Conservation (phyloP, 2,329 filamentous ascomycete genomes). For the Fusarium nanum region DNA sequence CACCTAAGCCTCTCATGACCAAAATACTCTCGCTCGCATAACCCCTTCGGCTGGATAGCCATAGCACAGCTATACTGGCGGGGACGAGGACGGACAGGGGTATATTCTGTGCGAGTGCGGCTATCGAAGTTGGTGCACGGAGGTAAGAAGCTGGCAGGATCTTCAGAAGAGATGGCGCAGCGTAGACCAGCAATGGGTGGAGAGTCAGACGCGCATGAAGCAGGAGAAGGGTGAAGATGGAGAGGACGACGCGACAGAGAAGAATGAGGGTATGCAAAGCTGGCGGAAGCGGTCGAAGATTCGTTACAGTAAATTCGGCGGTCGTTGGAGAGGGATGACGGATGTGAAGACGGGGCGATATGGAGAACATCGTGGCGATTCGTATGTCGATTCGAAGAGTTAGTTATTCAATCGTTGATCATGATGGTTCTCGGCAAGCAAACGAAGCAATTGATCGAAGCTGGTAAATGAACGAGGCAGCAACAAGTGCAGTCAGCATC, state of each 20-base stretch:
- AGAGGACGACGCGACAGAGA: conserved; percentile 58
- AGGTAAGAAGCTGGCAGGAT: conserved; percentile 33
- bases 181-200: conserved; percentile 46
- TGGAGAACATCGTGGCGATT: conserved; percentile 67
- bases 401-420: conserved; percentile 2
- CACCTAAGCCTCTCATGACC: conserved; percentile 86
- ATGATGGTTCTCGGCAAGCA: conserved; percentile 1
- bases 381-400: not conserved
- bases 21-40: conserved; percentile 83
- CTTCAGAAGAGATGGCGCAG: conserved; percentile 22
- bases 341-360: conserved; percentile 68
- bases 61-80: conserved; percentile 53
- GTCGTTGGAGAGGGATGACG: conserved; percentile 85
- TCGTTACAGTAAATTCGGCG: conserved; percentile 92
- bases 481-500: no score
- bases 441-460: not conserved
- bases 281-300: conserved; percentile 68
- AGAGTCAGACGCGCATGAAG: conserved; percentile 62
- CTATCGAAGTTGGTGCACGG: conserved; percentile 51
- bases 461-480: no score
- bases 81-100: conserved; percentile 57
- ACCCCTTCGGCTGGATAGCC: conserved; percentile 58
- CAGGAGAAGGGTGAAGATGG: conserved; percentile 58
- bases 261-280: conserved; percentile 57
- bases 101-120: conserved; percentile 50